phyloP scores from a whole-genome alignment of 2,329 filamentous ascomycete genomes.

The Parastagonospora nodorum region DNA sequence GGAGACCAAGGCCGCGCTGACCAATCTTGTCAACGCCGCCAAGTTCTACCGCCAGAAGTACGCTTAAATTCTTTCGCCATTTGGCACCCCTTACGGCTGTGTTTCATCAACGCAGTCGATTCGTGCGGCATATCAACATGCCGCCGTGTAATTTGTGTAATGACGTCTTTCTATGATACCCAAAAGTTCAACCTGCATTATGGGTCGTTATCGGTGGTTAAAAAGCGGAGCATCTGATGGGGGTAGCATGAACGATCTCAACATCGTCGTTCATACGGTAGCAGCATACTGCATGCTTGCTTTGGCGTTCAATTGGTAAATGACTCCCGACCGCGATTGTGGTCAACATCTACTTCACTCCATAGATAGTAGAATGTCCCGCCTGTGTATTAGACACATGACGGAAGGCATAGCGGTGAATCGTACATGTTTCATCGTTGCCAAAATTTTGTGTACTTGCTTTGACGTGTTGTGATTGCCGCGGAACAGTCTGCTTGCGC shows the following conservation, averaged over 20 bases:
- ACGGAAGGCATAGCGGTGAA: too few relatives aligned
- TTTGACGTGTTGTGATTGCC: too few relatives aligned
- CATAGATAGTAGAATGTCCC: too few relatives aligned
- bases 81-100: constrained; percentile 24
- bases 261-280: constrained; percentile 45
- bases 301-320: not conserved
- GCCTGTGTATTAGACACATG: too few relatives aligned
- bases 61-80: constrained; percentile 51
- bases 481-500: too few relatives aligned
- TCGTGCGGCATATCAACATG: constrained; percentile 47
- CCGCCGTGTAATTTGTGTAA: constrained; percentile 47
- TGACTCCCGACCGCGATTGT: too few relatives aligned
- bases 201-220: constrained; percentile 38
- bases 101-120: constrained; percentile 41
- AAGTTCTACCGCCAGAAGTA: constrained; percentile 95
- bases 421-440: too few relatives aligned
- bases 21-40: constrained; percentile 97
- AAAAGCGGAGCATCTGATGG: constrained; percentile 19
- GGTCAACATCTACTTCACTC: not conserved
- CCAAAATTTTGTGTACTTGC: too few relatives aligned
- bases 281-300: constrained; percentile 16
- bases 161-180: constrained; percentile 48
- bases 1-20: constrained; percentile 95
- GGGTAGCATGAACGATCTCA: constrained; percentile 43
- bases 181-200: constrained; percentile 51